phyloP scores from a whole-genome alignment of 2,329 filamentous ascomycete species.

The Chaetomium globosum region DNA sequence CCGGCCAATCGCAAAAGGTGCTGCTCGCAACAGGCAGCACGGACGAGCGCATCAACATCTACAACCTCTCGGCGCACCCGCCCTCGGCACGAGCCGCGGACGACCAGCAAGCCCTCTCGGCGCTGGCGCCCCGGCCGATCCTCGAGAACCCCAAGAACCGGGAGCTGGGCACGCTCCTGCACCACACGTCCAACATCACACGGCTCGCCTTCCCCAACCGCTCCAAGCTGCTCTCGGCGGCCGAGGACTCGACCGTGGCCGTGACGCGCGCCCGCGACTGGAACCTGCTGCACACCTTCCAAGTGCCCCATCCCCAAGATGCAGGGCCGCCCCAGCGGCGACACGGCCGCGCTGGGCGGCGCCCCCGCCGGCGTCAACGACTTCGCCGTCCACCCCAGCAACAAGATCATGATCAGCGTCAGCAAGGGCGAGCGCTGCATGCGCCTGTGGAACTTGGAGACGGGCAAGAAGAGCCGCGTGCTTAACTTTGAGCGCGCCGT shows the following conservation, averaged over 20 bases:
- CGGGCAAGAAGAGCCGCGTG: slow-evolving; percentile 91
- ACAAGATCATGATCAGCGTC: slow-evolving; percentile 95
- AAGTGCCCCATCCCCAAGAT: slow-evolving; percentile 85
- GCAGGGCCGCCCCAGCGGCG: slow-evolving; percentile 79
- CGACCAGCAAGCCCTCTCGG: slow-evolving; percentile 62
- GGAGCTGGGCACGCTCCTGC: slow-evolving; percentile 81
- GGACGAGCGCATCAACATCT: slow-evolving; percentile 93
- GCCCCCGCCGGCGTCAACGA: slow-evolving; percentile 89
- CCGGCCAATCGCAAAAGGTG: slow-evolving; percentile 73
- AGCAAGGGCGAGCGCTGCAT: slow-evolving; percentile 88
- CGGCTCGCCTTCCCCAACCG: slow-evolving; percentile 79
- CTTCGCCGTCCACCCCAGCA: slow-evolving; percentile 92
- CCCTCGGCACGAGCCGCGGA: slow-evolving; percentile 52
- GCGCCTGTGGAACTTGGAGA: slow-evolving; percentile 95
- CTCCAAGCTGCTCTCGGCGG: slow-evolving; percentile 82
- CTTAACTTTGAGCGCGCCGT: slow-evolving; percentile 78
- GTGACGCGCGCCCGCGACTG: slow-evolving; percentile 88
- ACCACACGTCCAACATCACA: slow-evolving; percentile 83
- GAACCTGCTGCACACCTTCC: slow-evolving; percentile 80
- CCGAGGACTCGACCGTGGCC: slow-evolving; percentile 88
- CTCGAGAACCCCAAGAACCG: slow-evolving; percentile 84
- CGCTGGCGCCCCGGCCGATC: slow-evolving; percentile 71
- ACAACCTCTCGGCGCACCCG: slow-evolving; percentile 76
- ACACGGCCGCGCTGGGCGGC: slow-evolving; percentile 80
- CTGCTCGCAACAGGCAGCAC: slow-evolving; percentile 89